Evolutionary conservation across 2,329 filamentous ascomycete genomes (phyloP).

Genomic region (Colletotrichum noveboracense): DNA sequence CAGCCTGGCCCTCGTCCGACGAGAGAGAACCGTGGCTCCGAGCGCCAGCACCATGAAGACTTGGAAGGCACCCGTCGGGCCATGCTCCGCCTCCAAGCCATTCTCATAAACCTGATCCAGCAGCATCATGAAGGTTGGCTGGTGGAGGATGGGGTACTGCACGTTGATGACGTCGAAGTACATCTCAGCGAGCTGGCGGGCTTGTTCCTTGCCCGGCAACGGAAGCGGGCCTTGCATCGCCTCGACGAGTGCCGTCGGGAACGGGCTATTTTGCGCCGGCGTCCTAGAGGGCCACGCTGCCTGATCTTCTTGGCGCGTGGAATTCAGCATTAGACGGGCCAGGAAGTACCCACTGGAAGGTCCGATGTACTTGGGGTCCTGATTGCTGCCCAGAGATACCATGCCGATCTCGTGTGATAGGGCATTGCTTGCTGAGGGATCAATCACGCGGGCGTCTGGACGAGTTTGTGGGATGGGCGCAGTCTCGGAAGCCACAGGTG

Average conservation of each 20-base stretch:
- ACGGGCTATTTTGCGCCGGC: background rate
- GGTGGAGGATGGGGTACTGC: conserved; percentile 55
- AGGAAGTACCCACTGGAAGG: conserved; percentile 62
- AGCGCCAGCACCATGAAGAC: conserved; percentile 60
- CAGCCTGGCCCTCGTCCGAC: conserved; percentile 46
- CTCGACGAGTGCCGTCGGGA: conserved; percentile 35
- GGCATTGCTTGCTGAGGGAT: conserved; percentile 24
- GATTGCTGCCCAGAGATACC: conserved; percentile 51
- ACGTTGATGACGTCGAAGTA: conserved; percentile 55
- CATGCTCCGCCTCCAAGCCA: conserved; percentile 22
- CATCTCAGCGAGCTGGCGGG: conserved; percentile 44
- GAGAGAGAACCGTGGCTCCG: conserved; percentile 48
- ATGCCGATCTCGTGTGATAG: conserved; percentile 58
- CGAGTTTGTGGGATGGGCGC: conserved; percentile 11
- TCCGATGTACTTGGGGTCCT: conserved; percentile 57
- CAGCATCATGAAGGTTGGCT: conserved; percentile 39
- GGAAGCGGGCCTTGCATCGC: conserved; percentile 35
- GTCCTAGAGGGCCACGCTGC: background rate
- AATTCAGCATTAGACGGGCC: conserved; percentile 51
- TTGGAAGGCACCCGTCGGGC: conserved; percentile 45
- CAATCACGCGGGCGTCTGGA: conserved; percentile 8
- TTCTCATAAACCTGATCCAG: conserved; percentile 37
- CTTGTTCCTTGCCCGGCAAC: conserved; percentile 36
- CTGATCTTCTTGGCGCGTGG: conserved; percentile 33
- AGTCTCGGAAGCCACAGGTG: background rate